These are phyloP conservation scores for Stellera chamaejasme DNA, from an alignment of 345 rosid genomes.

Conservation along the genomic window DNA sequence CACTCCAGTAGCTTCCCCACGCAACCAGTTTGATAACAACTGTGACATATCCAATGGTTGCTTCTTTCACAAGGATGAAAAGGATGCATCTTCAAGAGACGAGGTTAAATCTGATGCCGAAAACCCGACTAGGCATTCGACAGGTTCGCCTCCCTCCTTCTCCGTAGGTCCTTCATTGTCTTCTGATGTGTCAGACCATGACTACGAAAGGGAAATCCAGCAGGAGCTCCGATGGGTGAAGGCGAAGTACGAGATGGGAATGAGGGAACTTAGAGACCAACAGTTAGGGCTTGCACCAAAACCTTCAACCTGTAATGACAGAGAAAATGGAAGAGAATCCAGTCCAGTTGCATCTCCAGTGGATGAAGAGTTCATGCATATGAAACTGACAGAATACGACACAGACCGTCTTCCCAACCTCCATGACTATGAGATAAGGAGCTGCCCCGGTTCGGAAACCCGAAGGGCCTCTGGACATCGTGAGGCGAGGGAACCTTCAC, in stretches of 20 bases:
- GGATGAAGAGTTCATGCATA: conserved; percentile 9
- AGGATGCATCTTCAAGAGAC: conserved; percentile 19
- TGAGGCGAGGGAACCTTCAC: conserved; percentile 18
- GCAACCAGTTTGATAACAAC: conserved; percentile 54
- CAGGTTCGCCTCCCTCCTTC: conserved; percentile 32
- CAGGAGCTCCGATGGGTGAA: conserved; percentile 61
- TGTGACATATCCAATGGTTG: conserved; percentile 26
- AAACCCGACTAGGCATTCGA: conserved; percentile 19
- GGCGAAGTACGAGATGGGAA: conserved; percentile 50
- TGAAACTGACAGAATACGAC: conserved; percentile 8
- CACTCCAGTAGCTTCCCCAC: conserved; percentile 49
- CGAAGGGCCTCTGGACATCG: conserved; percentile 20
- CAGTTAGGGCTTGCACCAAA: conserved; percentile 25
- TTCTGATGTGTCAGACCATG: conserved; percentile 22
- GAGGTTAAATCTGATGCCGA: conserved; percentile 15
- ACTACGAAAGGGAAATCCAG: conserved; percentile 33
- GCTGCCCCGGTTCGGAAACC: conserved; percentile 27
- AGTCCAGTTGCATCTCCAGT: conserved; percentile 10
- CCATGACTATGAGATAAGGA: conserved; percentile 9
- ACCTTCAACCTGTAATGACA: conserved; percentile 18
- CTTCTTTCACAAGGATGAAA: conserved; percentile 14
- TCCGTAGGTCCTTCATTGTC: conserved; percentile 18
- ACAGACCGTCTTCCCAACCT: conserved; percentile 13
- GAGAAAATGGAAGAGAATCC: conserved; percentile 13
- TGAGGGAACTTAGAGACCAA: conserved; percentile 49